Evolutionary conservation across 257 asterid species (phyloP).

Genomic region (Penstemon newberryi): DNA sequence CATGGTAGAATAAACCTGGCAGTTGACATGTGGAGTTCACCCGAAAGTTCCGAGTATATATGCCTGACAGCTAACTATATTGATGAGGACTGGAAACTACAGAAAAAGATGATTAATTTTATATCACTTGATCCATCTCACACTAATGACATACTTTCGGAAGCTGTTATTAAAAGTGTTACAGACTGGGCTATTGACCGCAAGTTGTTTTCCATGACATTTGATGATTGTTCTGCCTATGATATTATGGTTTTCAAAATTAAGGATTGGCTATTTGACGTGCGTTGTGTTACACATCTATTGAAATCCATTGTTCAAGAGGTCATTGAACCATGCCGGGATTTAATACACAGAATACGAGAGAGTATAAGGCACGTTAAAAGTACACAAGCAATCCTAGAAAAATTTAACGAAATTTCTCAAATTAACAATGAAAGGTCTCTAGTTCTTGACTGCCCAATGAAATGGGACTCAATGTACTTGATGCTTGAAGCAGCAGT

Average conservation of each 20-base stretch:
- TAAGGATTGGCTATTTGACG: conserved; percentile 80
- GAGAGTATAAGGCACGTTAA: conserved; percentile 72
- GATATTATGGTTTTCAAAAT: conserved; percentile 67
- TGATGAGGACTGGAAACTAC: conserved; percentile 84
- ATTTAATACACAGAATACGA: conserved; percentile 59
- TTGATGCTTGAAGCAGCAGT: conserved; percentile 80
- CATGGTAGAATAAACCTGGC: conserved; percentile 74
- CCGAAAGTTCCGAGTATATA: conserved; percentile 59
- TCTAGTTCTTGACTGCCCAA: conserved; percentile 66
- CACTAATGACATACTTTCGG: conserved; percentile 75
- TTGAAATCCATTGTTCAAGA: conserved; percentile 71
- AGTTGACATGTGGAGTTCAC: conserved; percentile 77
- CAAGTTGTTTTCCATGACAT: conserved; percentile 84
- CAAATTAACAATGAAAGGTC: conserved; percentile 50
- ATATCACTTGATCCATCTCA: conserved; percentile 60
- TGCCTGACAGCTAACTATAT: conserved; percentile 79
- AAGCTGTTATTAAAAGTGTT: conserved; percentile 65
- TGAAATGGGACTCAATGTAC: conserved; percentile 77
- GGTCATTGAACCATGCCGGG: conserved; percentile 59
- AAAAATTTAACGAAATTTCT: conserved; percentile 68
- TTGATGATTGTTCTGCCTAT: conserved; percentile 63
- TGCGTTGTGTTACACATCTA: conserved; percentile 68
- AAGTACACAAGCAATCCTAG: conserved; percentile 60
- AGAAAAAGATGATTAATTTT: conserved; percentile 81
- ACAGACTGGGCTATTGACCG: conserved; percentile 77